Percentiles rank a stretch among this genome's conserved stretches.
Conservation (phyloP, 257 asterid species). For the Solanum chaucha region DNA sequence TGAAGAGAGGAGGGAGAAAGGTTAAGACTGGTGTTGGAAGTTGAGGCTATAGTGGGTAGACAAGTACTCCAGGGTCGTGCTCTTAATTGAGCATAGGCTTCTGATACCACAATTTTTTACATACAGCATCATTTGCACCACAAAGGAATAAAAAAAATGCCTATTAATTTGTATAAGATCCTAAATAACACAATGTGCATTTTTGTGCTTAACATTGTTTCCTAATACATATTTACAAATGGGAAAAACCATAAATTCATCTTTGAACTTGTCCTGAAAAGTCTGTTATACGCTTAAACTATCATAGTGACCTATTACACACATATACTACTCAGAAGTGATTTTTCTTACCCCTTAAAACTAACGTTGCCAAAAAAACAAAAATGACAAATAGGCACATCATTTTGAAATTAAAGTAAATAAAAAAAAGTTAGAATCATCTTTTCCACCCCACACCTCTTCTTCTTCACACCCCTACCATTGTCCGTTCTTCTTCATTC, state of each 20-base stretch:
- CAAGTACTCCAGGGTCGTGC: neutral
- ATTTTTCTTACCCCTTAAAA: neutral
- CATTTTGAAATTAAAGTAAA: neutral
- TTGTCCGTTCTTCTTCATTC: no score
- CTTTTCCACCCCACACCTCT: neutral
- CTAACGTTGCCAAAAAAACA: neutral
- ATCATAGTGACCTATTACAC: no score
- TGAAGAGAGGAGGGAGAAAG: neutral
- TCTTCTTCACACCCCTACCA: neutral
- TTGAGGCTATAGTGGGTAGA: neutral
- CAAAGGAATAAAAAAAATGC: no score
- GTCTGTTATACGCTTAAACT: no score
- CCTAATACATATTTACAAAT: no score
- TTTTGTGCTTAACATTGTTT: no score
- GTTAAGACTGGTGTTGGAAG: neutral
- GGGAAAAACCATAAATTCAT: neutral
- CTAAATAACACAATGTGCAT: no score
- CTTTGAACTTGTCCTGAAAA: accelerated
- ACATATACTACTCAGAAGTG: neutral
- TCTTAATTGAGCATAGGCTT: neutral
- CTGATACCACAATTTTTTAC: neutral
- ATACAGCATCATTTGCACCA: no score
- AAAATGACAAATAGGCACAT: neutral
- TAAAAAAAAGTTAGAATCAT: no score
- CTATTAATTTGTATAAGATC: no score